A percentile compares a stretch with the other conserved stretches of the same genome.
Evolutionary conservation across 164 flowering plant species (phyloP).

Genomic region (Vitis riparia): DNA sequence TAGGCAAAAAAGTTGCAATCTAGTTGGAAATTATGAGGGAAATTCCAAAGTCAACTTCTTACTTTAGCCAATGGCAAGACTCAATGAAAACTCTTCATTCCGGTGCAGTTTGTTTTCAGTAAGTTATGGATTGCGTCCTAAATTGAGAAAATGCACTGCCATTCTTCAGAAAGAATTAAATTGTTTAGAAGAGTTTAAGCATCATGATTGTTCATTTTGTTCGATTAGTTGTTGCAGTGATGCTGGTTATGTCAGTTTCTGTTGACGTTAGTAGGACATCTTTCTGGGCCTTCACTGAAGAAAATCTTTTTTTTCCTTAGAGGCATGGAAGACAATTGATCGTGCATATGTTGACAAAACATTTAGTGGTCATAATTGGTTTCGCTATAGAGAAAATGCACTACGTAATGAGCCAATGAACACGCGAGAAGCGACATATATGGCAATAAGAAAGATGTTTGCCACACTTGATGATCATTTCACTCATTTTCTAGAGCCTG

Average conservation of each 20-base stretch:
- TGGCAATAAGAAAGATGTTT: slow-evolving; percentile 40
- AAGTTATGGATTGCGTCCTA: slow-evolving; percentile 13
- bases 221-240: slow-evolving; percentile 41
- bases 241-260: slow-evolving; percentile 57
- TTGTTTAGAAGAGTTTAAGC: slow-evolving; percentile 33
- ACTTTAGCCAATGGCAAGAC: slow-evolving; percentile 23
- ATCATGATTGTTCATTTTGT: slow-evolving; percentile 29
- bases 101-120: slow-evolving; percentile 18
- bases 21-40: slow-evolving; percentile 12
- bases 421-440: slow-evolving; percentile 83
- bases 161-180: slow-evolving; percentile 23
- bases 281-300: slow-evolving; percentile 84
- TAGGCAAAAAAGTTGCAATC: slow-evolving; percentile 1
- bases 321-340: slow-evolving; percentile 96
- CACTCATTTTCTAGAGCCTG: slow-evolving; percentile 94
- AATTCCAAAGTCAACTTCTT: slow-evolving; percentile 10
- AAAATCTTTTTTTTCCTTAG: slow-evolving; percentile 86
- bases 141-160: slow-evolving; percentile 19
- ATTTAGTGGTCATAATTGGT: slow-evolving; percentile 97
- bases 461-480: slow-evolving; percentile 8
- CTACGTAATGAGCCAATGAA: slow-evolving; percentile 93
- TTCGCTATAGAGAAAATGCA: slow-evolving; percentile 90
- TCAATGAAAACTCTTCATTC: slow-evolving; percentile 13
- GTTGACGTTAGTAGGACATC: slow-evolving; percentile 47
- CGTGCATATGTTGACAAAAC: slow-evolving; percentile 92